phyloP scores from a whole-genome alignment of 2,329 filamentous ascomycete species.

The Cordyceps sp. region DNA sequence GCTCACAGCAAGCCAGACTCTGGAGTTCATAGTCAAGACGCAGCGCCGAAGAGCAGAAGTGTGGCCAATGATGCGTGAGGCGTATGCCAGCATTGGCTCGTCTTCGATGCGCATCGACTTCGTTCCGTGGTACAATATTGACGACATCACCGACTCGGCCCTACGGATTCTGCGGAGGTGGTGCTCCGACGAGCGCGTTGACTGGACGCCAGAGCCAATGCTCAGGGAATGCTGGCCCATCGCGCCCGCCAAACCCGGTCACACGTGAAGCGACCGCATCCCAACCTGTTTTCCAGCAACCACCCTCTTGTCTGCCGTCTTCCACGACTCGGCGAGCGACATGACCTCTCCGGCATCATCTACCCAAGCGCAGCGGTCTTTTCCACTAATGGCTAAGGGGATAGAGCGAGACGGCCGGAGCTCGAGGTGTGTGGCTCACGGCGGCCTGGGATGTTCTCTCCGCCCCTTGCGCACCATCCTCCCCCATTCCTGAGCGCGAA shows the following conservation, averaged over 20 bases:
- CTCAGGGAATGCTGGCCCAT: conserved; percentile 9
- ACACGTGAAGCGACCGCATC: not conserved
- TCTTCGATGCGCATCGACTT: conserved; percentile 14
- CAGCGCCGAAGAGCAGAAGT: conserved; percentile 11
- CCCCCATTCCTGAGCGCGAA: no score
- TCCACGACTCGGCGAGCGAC: no score
- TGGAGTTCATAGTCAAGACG: conserved; percentile 8
- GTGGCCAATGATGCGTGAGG: conserved; percentile 15
- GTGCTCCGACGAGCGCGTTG: conserved; percentile 25
- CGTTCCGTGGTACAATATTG: conserved; percentile 24
- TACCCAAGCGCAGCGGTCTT: no score
- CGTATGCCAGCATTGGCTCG: conserved; percentile 12
- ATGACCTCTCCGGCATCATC: no score
- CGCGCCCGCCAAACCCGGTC: no score
- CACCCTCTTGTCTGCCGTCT: no score
- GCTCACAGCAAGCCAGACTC: conserved; percentile 4
- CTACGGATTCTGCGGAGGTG: conserved; percentile 24
- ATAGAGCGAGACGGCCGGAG: no score
- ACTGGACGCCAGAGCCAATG: conserved; percentile 24
- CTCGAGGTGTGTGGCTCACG: no score
- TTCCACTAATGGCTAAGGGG: no score
- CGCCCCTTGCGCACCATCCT: no score
- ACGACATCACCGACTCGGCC: conserved; percentile 22
- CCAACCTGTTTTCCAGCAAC: no score
- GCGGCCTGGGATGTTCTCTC: no score